Evolutionary conservation across 1,284 basidiomycete genomes (phyloP).

Genomic region (Stereum hirsutum): DNA sequence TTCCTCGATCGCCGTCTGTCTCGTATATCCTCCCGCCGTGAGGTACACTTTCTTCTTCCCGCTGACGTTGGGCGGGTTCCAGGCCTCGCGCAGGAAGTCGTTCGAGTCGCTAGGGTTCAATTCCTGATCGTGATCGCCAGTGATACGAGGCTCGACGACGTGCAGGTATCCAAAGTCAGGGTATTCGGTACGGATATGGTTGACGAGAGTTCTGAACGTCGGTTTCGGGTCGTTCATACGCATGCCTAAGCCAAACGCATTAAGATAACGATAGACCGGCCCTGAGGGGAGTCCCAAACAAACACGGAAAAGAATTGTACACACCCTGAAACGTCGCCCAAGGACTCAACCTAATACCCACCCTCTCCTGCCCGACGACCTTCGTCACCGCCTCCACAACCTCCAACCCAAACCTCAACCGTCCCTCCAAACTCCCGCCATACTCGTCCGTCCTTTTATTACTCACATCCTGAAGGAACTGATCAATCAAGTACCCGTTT

Average conservation of each 20-base stretch:
- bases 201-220: slow-evolving; percentile 29
- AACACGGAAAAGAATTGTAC: neutral
- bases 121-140: slow-evolving; percentile 5
- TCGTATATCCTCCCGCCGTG: slow-evolving; percentile 27
- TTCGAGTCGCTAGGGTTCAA: no score
- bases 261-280: neutral
- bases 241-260: slow-evolving; percentile 23
- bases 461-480: slow-evolving; percentile 15
- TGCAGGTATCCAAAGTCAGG: slow-evolving; percentile 43
- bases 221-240: slow-evolving; percentile 37
- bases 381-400: slow-evolving; percentile 30
- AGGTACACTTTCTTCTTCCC: slow-evolving; percentile 22
- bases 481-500: slow-evolving; percentile 17
- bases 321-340: slow-evolving; percentile 32
- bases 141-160: slow-evolving; percentile 3
- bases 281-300: neutral
- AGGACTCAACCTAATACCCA: slow-evolving; percentile 45
- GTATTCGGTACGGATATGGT: slow-evolving; percentile 24
- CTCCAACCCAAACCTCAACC: slow-evolving; percentile 36
- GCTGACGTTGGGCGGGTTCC: no score
- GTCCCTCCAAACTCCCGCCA: slow-evolving; percentile 22
- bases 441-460: slow-evolving; percentile 38
- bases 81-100: slow-evolving; percentile 24
- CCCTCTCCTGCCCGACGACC: slow-evolving; percentile 27
- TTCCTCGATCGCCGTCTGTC: slow-evolving; percentile 17